Evolutionary conservation across 306 rosid genomes (phyloP).

Genomic region (Cucumis hystrix): DNA sequence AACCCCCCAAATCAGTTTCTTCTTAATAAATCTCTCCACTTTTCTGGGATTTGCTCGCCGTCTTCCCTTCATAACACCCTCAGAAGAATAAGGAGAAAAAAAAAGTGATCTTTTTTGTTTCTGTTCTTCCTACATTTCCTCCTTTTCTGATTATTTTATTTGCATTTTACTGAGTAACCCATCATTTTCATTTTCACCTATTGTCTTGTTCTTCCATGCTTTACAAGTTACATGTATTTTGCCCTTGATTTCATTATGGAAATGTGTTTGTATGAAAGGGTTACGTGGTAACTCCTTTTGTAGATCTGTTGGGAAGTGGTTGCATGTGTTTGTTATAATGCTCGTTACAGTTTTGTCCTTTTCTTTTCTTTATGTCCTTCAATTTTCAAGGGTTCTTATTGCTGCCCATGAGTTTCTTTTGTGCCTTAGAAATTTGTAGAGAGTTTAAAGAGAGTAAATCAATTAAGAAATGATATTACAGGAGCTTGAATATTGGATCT

Average conservation of each 20-base stretch:
- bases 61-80: neutral
- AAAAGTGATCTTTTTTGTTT: neutral
- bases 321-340: neutral
- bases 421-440: too few species aligned
- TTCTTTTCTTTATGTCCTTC: neutral
- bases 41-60: neutral
- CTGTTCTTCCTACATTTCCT: neutral
- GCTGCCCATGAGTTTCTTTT: neutral
- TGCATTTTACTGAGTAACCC: neutral
- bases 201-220: neutral
- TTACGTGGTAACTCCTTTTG: neutral
- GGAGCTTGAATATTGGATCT: too few species aligned
- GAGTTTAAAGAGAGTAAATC: too few species aligned
- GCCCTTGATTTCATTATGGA: neutral
- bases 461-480: too few species aligned
- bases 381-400: neutral
- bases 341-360: neutral
- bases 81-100: neutral
- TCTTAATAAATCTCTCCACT: neutral
- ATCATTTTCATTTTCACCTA: neutral
- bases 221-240: neutral
- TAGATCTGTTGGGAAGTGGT: neutral
- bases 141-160: neutral
- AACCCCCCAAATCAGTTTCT: neutral
- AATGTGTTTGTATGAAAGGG: neutral